Base-by-base conservation (phyloP, 148 eudicot genomes). In the Bassia scoparia region DNA sequence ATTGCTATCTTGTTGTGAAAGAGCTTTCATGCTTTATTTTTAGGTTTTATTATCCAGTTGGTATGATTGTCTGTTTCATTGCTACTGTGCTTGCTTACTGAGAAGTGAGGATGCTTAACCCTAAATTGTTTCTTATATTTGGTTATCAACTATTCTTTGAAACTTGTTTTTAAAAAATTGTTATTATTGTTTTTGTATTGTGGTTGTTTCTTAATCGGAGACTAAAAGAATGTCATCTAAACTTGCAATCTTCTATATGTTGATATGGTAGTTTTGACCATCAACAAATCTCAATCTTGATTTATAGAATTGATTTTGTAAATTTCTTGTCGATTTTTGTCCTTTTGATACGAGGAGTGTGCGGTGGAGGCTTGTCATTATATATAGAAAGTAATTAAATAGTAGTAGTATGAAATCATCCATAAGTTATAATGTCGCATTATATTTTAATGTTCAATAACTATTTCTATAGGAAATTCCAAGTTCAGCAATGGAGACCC, bases 381-480 rank as follows among this genome's bases (percentile, higher is more conserved):
- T 33, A 34, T 17, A 41, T 18, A 41, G 23, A 65, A n/a, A 54
- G 48, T 17, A n/a, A 23, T 60, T 59, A 60, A 26, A 17, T 34
- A 0, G 13, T 17, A 27, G 29, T 54, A 35, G 29, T 41, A n/a
- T 15, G 61, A 17, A 58, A 64, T 8, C 56, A n/a, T n/a, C n/a
- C n/a, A n/a, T n/a, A 46, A 16, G 34, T 64, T 72, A n/a, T 61
- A 54, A 60, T 69, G 43, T 16, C 33, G 12, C 68, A 44, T 53
- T 46, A 56, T 21, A 33, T 76, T 30, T 58, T 56, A 27, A 66
- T 48, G 37, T 31, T 58, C 31, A 27, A 21, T 71, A 13, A 23
- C 54, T 43, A 7, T 7, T 55, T 55, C 20, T 18, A 71, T 56
- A 92, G 94, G 86, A 80, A 79, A 77, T 81, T 84, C 95, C 68